Evolutionary conservation across 768 basidiomycete genomes (phyloP), one percentile per base, ranked within the genome.

Genomic region (Mycena rosella): DNA sequence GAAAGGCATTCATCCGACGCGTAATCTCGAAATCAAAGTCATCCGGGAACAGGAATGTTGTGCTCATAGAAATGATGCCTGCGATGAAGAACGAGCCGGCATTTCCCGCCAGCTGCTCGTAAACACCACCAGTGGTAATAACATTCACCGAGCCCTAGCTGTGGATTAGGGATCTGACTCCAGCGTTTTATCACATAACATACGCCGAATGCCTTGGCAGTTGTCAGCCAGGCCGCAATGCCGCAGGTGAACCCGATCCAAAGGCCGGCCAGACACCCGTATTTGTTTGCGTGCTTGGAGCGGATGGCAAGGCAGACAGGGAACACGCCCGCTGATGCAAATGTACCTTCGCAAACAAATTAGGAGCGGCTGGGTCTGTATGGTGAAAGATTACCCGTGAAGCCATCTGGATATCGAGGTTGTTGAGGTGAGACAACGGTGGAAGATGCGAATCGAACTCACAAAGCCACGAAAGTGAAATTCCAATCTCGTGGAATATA

Each of bases 381-480:
- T 7, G 7, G 1, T 6, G 10, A 38, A 26, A 27, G 42, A 24
- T 13, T 34, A 54, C 60, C 52, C 18, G 60, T 62, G 32, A 62
- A 62, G 15, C 60, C 60, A 22, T 61, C 60, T 61, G 24, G 32
- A 61, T 8, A 40, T 13, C 24, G 5, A 6, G 29, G 8, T 15
- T 47, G 24, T 2, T 36, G 42, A 9, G 52, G 60, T 27, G 5
- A 44, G 18, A n/a, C 5, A 24, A 8, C 30, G 51, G n/a, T 9
- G 17, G 32, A 26, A 6, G 15, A 53, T n/a, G n/a, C 13, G 22
- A 10, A 26, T 26, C 17, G 26, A n/a, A 68, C 67, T 3, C 42
- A 65, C 62, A 72, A n/a, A 68, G 67, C 70, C 70, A 68, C 6
- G 57, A 49, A 45, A 71, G 62, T 3, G 55, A 59, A 7, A 70